Conservation (phyloP, 164 flowering plant genomes). For the Tinospora cordifolia region DNA sequence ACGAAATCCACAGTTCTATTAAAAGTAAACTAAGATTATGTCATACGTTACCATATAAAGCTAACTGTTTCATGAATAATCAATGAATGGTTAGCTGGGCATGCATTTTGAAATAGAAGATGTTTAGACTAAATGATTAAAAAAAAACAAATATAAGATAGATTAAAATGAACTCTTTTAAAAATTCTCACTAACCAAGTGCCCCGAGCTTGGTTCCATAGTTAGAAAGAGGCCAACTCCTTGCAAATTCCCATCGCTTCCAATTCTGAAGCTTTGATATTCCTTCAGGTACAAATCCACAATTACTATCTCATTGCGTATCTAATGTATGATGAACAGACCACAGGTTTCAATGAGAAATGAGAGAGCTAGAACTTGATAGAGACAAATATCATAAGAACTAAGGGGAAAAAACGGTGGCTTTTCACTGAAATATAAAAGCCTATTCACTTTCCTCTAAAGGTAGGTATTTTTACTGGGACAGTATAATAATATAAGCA, state of each 20-base stretch:
- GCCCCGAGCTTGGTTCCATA: constrained; percentile 74
- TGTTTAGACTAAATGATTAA: not conserved
- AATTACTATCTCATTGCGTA: not conserved
- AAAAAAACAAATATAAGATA: not conserved
- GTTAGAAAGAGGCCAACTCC: constrained; percentile 86
- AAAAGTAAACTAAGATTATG: not conserved
- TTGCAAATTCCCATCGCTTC: constrained; percentile 90
- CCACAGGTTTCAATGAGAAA: not conserved
- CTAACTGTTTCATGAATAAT: not conserved
- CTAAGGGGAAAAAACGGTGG: not conserved
- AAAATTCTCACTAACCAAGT: constrained; percentile 50
- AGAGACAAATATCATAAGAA: not conserved
- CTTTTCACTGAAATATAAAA: not conserved
- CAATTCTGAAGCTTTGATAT: constrained; percentile 85
- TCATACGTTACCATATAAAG: too few relatives aligned
- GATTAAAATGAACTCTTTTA: not conserved
- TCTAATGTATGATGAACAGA: not conserved
- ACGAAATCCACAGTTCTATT: not conserved
- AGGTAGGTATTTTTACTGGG: not conserved
- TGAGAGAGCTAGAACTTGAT: not conserved
- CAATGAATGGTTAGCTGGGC: not conserved
- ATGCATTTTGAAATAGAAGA: not conserved
- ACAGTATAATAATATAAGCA: not conserved
- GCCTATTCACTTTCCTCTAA: not conserved
- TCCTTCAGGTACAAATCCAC: constrained; percentile 45